Evolutionary conservation across 2,329 filamentous ascomycete species (phyloP).

Genomic region (Colletotrichum sp.): DNA sequence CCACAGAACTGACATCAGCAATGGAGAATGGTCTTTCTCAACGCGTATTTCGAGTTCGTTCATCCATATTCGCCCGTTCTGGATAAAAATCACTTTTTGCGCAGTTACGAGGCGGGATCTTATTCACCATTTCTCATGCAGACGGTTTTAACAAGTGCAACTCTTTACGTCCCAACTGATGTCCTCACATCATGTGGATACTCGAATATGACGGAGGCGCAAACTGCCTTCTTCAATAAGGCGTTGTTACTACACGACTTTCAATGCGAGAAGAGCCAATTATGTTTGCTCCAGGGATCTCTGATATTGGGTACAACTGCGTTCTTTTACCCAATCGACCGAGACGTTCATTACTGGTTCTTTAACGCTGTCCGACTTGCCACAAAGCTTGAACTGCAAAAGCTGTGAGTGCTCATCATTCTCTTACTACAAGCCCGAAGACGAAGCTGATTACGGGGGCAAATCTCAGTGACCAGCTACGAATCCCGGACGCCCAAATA

Average conservation of each 20-base stretch:
- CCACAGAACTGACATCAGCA: neutral
- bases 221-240: neutral
- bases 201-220: neutral
- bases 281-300: neutral
- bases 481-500: neutral
- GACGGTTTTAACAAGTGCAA: neutral
- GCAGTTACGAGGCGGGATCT: rapidly evolving
- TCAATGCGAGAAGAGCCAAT: neutral
- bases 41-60: neutral
- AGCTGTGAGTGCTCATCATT: neutral
- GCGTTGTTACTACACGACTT: neutral
- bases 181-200: neutral
- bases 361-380: neutral
- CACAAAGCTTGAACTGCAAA: neutral
- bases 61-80: neutral
- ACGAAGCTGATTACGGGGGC: neutral
- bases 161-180: neutral
- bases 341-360: neutral
- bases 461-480: neutral
- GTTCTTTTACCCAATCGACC: neutral
- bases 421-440: too few relatives aligned
- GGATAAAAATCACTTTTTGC: neutral
- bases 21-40: neutral
- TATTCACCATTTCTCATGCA: neutral
- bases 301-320: neutral